Evolutionary conservation across 2,329 filamentous ascomycete genomes (phyloP).

Genomic region (Fusarium sp.): DNA sequence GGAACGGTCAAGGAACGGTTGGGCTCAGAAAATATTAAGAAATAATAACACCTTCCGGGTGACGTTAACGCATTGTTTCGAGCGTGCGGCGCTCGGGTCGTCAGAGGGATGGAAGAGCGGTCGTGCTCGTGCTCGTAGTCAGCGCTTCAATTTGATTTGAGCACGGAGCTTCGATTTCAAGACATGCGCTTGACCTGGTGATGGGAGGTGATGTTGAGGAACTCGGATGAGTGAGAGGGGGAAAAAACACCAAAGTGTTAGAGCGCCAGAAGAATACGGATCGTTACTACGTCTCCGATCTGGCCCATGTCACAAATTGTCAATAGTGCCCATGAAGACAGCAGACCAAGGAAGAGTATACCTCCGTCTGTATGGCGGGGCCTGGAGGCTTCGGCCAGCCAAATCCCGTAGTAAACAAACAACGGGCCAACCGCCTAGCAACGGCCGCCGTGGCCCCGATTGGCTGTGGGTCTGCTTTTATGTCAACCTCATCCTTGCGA

Average conservation of each 20-base stretch:
- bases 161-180: constrained; percentile 34
- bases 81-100: constrained; percentile 35
- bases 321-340: constrained; percentile 39
- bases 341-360: constrained; percentile 29
- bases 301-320: constrained; percentile 30
- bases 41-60: constrained; percentile 34
- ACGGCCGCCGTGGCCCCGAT: constrained; percentile 39
- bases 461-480: constrained; percentile 35
- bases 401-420: constrained; percentile 50
- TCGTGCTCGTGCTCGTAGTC: constrained; percentile 1
- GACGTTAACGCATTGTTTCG: constrained; percentile 50
- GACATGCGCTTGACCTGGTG: constrained; percentile 36
- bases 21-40: constrained; percentile 28
- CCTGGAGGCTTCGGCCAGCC: constrained; percentile 20
- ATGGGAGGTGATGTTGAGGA: constrained; percentile 4
- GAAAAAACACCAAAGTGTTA: constrained; percentile 22
- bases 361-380: constrained; percentile 37
- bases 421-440: constrained; percentile 50
- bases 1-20: constrained; percentile 14
- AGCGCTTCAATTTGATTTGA: constrained; percentile 20
- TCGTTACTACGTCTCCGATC: constrained; percentile 36
- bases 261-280: constrained; percentile 31
- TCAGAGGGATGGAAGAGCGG: constrained; percentile 33
- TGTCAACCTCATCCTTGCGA: constrained; percentile 33
- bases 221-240: constrained; percentile 1